Evolutionary conservation across 2,329 filamentous ascomycete species (phyloP).

Genomic region (Diaporthe eres): DNA sequence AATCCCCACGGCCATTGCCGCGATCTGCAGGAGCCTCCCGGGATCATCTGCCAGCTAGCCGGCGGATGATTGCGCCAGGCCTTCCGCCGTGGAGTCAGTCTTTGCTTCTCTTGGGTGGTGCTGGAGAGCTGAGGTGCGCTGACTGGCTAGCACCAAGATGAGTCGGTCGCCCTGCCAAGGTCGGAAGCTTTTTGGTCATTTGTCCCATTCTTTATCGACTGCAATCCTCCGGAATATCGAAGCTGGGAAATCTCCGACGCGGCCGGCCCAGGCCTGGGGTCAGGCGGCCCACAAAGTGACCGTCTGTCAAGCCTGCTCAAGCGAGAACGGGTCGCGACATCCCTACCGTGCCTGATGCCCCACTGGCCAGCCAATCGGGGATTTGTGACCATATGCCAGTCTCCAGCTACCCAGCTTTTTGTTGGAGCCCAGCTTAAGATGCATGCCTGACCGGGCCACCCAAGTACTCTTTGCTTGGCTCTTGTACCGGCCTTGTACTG

Average conservation of each 20-base stretch:
- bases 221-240: conserved; percentile 33
- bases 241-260: conserved; percentile 37
- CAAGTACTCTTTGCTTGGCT: conserved; percentile 16
- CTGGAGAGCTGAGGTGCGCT: not conserved
- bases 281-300: conserved; percentile 22
- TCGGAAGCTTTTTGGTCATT: conserved; percentile 10
- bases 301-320: conserved; percentile 32
- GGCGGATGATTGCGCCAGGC: conserved; percentile 20
- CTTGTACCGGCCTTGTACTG: conserved; percentile 29
- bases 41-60: conserved; percentile 22
- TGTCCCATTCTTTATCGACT: conserved; percentile 23
- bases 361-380: conserved; percentile 37
- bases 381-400: conserved; percentile 26
- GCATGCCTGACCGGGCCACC: conserved; percentile 15
- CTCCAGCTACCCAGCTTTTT: conserved; percentile 9
- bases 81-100: not conserved
- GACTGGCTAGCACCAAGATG: conserved; percentile 15
- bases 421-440: conserved; percentile 14
- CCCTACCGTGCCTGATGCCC: conserved; percentile 16
- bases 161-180: conserved; percentile 1
- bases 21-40: conserved; percentile 18
- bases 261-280: conserved; percentile 30
- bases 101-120: conserved; percentile 1
- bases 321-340: conserved; percentile 38
- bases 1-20: conserved; percentile 16